These are phyloP conservation scores for Camellia lanceoleosa DNA, from an alignment of 148 eudicot genomes.

Conservation along the genomic window DNA sequence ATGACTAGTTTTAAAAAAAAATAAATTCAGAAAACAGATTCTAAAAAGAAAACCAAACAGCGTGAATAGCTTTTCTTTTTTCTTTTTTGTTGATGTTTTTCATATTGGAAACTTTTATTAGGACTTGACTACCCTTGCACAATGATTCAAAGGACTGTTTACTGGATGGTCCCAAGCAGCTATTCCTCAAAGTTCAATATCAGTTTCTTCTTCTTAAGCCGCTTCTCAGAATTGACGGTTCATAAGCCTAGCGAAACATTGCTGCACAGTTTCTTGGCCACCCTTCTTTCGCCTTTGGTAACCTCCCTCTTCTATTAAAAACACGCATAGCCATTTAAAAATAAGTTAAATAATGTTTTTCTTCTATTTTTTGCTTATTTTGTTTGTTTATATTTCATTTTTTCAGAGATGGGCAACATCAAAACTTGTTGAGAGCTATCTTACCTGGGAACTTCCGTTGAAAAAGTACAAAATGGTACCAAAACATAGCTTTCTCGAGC, in stretches of 20 bases:
- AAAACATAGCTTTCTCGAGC: conserved; percentile 31
- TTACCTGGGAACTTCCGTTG: conserved; percentile 28
- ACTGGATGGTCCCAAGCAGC: conserved; percentile 19
- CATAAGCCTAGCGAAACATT: conserved; percentile 39
- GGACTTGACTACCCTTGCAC: conserved; percentile 22
- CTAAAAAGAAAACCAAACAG: no score
- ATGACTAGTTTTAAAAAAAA: no score
- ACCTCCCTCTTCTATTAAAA: not conserved
- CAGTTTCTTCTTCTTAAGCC: conserved; percentile 14
- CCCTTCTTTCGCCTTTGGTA: conserved; percentile 34
- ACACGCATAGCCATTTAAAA: not conserved
- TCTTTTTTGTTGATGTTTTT: not conserved
- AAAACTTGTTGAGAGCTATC: conserved; percentile 44
- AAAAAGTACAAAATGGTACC: conserved; percentile 38
- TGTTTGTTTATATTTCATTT: not conserved
- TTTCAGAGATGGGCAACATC: conserved; percentile 39
- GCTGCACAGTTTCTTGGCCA: conserved; percentile 19
- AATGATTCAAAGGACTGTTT: conserved; percentile 17
- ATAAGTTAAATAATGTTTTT: not conserved
- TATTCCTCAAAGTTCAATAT: conserved; percentile 1
- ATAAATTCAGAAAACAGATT: no score
- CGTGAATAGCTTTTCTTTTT: no score
- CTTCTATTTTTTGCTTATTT: not conserved
- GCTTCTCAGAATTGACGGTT: conserved; percentile 36
- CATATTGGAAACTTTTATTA: not conserved